A percentile compares a stretch with the other conserved stretches of the same genome.
These are phyloP conservation scores for Pseudocohnilembus persalinus DNA, from an alignment of 169 alveolate species.

Conservation along the genomic window DNA sequence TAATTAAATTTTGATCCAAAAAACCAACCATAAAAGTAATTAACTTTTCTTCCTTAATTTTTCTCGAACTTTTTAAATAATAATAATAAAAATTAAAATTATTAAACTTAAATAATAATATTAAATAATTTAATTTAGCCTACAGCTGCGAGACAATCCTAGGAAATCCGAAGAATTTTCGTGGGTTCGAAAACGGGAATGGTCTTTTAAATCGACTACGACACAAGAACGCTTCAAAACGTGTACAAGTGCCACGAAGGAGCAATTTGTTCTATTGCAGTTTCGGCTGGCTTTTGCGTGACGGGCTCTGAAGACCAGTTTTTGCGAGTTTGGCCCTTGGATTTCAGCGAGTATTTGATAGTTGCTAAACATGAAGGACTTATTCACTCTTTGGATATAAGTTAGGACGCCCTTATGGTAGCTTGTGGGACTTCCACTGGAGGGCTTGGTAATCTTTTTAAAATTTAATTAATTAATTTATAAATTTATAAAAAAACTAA, in stretches of 20 bases:
- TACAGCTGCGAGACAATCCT: neutral
- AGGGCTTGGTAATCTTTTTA: too few species aligned
- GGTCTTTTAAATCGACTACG: constrained; percentile 75
- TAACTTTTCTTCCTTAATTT: too few species aligned
- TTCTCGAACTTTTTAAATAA: too few species aligned
- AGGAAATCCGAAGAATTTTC: constrained; percentile 67
- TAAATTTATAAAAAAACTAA: too few species aligned
- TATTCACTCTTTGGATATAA: constrained; percentile 85
- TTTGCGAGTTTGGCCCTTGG: constrained; percentile 89
- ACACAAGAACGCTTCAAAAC: constrained; percentile 75
- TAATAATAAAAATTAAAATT: too few species aligned
- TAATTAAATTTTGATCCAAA: too few species aligned
- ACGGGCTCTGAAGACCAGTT: constrained; percentile 89
- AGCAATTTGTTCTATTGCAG: constrained; percentile 82
- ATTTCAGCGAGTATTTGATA: constrained; percentile 83
- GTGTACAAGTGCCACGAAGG: constrained; percentile 84
- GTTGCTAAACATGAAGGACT: constrained; percentile 89
- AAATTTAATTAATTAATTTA: too few species aligned
- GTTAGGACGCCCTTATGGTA: constrained; percentile 83
- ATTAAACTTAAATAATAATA: neutral
- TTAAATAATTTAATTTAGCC: neutral
- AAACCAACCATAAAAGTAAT: too few species aligned
- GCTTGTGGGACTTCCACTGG: constrained; percentile 90
- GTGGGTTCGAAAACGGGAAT: constrained; percentile 84
- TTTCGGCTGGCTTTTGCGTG: constrained; percentile 90